These are phyloP conservation scores for Rhizomucor pusillus DNA, from an alignment of 371 early-diverging fungal species.

Conservation along the genomic window DNA sequence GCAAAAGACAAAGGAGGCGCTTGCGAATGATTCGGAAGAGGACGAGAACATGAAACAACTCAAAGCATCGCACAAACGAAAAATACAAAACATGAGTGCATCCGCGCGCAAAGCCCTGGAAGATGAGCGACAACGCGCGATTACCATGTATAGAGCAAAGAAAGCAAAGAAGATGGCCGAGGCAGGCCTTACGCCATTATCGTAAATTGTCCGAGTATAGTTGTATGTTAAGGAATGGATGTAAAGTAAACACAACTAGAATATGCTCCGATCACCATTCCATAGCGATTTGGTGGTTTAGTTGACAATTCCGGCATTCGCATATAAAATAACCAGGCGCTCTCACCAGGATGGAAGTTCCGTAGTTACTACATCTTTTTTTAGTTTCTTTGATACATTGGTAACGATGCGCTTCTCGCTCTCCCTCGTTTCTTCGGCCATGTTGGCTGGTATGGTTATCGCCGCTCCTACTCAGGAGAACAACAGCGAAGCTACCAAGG, in stretches of 20 bases:
- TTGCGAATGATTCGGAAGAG: constrained; percentile 25
- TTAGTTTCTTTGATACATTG: constrained; percentile 3
- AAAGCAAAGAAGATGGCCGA: constrained; percentile 44
- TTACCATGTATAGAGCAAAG: constrained; percentile 45
- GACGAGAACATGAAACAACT: constrained; percentile 47
- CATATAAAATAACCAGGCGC: constrained; percentile 2
- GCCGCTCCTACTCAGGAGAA: constrained; percentile 14
- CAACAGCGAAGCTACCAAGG: constrained; percentile 7
- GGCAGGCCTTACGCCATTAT: constrained; percentile 26
- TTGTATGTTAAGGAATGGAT: constrained; percentile 2
- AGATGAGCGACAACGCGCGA: constrained; percentile 39
- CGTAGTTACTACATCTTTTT: not conserved
- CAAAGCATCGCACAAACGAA: constrained; percentile 47
- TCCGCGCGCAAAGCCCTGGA: constrained; percentile 39
- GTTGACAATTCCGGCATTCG: not conserved
- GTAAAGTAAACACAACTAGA: constrained; percentile 2
- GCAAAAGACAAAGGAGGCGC: constrained; percentile 24
- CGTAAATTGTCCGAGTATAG: constrained; percentile 5
- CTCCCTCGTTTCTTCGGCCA: constrained; percentile 29
- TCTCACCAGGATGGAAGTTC: not conserved
- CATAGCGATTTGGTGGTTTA: not conserved
- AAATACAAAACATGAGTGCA: constrained; percentile 42
- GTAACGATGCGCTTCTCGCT: constrained; percentile 37
- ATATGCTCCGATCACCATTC: constrained; percentile 12
- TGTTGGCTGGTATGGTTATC: constrained; percentile 26